Base-by-base conservation (phyloP, 78 protist species). In the Dictyostelium capitatum region DNA sequence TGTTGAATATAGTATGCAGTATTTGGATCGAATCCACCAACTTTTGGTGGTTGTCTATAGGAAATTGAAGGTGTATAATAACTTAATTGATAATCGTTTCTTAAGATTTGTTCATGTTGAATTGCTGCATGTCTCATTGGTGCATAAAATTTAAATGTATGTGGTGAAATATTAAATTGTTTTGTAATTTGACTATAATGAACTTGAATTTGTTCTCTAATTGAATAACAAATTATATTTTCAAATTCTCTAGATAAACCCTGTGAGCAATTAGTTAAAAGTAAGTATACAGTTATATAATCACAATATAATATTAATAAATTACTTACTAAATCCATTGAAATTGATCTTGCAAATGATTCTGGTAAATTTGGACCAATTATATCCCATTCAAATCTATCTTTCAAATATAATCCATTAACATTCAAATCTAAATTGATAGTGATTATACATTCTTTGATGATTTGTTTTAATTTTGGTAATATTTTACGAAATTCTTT, bases 191-290 rank as follows among this genome's bases (percentile, higher is more conserved):
- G 82, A 25, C 50, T 32, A 41, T 54, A 74, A 46, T 84, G 70
- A n/a, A 28, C 46, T 64, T 87, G 93, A 43, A 87, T 56, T 51
- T 87, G 93, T 64, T 87, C 93, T 56, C 84, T 41, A 46, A 87
- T 87, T 8, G 93, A 67, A 65, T 59, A 87, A 30, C 43, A 25
- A 65, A 87, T 87, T 30, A 70, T 51, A 77, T 59, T 64, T 50
- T 87, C 93, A 87, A 87, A 87, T 30, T 87, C 93, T 77, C 93
- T 74, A 30, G 93, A 77, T 64, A 87, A 65, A 37, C 93, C 93
- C 69, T n/a, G n/a, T n/a, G n/a, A n/a, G n/a, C n/a, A n/a, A n/a
- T n/a, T n/a, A n/a, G n/a, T n/a, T n/a, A n/a, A n/a, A n/a, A n/a
- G n/a, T n/a, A n/a, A n/a, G n/a, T n/a, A n/a, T n/a, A n/a, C n/a